Evolutionary conservation across 345 rosid genomes (phyloP).

Genomic region (Nasturtium officinale): DNA sequence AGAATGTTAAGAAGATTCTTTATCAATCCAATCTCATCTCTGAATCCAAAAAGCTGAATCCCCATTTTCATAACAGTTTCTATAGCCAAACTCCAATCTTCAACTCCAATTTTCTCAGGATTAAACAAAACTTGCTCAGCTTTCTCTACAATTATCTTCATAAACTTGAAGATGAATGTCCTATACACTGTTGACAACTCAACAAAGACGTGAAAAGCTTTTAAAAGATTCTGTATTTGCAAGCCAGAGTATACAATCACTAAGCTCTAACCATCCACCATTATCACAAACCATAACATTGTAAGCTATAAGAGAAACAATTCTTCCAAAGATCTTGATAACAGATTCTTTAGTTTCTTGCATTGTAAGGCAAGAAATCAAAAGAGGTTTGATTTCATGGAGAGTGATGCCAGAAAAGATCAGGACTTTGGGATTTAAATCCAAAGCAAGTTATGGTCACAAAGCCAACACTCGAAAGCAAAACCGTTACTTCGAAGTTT

Average conservation of each 20-base stretch:
- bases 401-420: neutral
- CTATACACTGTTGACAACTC: neutral
- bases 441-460: neutral
- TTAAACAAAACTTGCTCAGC: neutral
- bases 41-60: neutral
- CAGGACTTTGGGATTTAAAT: too few species aligned
- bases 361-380: neutral
- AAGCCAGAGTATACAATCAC: constrained; percentile 13
- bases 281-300: neutral
- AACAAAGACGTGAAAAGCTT: neutral
- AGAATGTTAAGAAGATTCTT: neutral
- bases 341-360: neutral
- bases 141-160: neutral
- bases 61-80: neutral
- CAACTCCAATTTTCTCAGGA: neutral
- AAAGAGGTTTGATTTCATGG: neutral
- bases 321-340: neutral
- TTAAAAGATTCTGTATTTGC: neutral
- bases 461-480: neutral
- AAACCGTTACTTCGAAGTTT: neutral
- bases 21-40: neutral
- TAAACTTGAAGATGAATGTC: neutral
- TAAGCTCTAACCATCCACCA: constrained; percentile 10
- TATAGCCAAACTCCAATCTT: constrained; percentile 21
- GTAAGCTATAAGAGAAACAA: neutral